These are phyloP conservation scores for Malassezia restricta DNA, from an alignment of 1,284 basidiomycete genomes.

Conservation along the genomic window DNA sequence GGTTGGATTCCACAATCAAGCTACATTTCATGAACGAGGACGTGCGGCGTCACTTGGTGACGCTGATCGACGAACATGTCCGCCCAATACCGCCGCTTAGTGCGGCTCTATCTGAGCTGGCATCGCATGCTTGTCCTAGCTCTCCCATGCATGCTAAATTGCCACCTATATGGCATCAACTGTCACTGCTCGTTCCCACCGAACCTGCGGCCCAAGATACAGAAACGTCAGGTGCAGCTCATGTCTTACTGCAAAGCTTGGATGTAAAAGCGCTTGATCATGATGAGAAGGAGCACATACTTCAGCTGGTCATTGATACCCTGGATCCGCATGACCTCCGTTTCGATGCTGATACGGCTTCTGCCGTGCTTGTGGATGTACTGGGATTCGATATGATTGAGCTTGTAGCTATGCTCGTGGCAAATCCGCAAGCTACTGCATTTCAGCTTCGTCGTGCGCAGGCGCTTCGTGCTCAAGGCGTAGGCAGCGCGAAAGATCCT, in stretches of 20 bases:
- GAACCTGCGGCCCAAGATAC: neutral
- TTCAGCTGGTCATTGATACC: neutral
- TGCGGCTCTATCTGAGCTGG: neutral
- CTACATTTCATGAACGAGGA: neutral
- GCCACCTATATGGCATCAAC: neutral
- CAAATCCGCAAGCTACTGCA: conserved; percentile 18
- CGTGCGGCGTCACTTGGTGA: neutral
- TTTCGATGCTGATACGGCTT: conserved; percentile 56
- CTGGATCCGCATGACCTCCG: neutral
- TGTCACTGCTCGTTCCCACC: neutral
- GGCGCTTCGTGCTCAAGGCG: conserved; percentile 56
- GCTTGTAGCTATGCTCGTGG: conserved; percentile 43
- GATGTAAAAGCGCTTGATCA: neutral
- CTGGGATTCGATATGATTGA: conserved; percentile 77
- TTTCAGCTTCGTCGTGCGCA: conserved; percentile 39
- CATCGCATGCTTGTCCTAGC: neutral
- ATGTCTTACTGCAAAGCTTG: neutral
- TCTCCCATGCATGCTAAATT: neutral
- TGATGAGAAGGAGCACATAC: neutral
- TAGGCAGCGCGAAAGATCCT: conserved; percentile 50
- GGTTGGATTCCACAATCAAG: no score
- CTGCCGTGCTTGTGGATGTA: conserved; percentile 65
- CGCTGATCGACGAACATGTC: conserved; percentile 1
- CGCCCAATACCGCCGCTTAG: neutral
- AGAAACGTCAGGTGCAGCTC: neutral